These are phyloP conservation scores for Gymnopilus dilepis DNA, from an alignment of 768 basidiomycete genomes.

Conservation along the genomic window DNA sequence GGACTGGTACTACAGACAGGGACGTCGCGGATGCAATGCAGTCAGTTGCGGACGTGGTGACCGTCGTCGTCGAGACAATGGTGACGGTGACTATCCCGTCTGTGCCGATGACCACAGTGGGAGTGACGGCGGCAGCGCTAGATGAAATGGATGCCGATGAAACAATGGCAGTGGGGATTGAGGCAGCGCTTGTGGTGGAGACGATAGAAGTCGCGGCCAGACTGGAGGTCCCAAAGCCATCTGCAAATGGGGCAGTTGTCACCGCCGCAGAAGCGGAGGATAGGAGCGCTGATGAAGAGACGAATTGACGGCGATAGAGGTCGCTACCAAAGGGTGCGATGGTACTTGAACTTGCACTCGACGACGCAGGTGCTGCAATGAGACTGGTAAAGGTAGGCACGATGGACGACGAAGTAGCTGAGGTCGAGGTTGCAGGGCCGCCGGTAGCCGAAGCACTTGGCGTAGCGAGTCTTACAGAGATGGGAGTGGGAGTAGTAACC, in stretches of 20 bases:
- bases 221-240: conserved; percentile 1
- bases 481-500: conserved; percentile 12
- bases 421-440: background rate
- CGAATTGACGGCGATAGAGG: conserved; percentile 4
- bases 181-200: background rate
- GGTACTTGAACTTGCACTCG: conserved; percentile 1
- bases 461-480: conserved; percentile 12
- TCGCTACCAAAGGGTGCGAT: conserved; percentile 10
- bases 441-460: background rate
- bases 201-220: background rate
- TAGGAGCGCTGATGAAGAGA: conserved; percentile 2
- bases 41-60: conserved; percentile 31
- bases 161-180: conserved; percentile 8
- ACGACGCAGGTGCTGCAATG: conserved; percentile 6
- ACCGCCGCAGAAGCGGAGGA: conserved; percentile 13
- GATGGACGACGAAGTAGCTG: background rate
- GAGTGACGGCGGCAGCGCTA: conserved; percentile 22
- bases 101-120: conserved; percentile 36
- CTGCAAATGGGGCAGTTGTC: conserved; percentile 19
- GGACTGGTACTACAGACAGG: conserved; percentile 14
- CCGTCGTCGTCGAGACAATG: conserved; percentile 32
- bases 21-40: conserved; percentile 23
- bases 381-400: conserved; percentile 3
- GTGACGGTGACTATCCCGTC: conserved; percentile 43
- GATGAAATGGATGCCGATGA: conserved; percentile 13